Conservation (phyloP, 345 rosid genomes). For the Eucalyptus erythrocorys region DNA sequence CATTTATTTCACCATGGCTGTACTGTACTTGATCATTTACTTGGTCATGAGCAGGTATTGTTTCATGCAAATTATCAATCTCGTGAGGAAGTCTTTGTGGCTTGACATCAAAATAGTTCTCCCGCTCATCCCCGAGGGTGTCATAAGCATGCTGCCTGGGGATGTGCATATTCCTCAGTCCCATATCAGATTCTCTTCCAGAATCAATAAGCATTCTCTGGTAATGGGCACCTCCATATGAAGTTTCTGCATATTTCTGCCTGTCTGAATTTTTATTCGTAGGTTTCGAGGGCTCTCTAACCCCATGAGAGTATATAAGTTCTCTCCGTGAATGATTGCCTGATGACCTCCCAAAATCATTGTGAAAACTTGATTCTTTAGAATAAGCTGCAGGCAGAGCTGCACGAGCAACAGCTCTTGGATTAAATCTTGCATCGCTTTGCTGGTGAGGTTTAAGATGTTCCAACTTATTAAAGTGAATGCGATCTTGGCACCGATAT, state of each 20-base stretch:
- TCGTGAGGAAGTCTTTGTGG: constrained; percentile 9
- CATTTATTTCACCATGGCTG: constrained; percentile 12
- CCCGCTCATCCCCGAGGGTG: constrained; percentile 15
- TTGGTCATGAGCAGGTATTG: constrained; percentile 5
- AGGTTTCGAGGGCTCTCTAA: constrained; percentile 14
- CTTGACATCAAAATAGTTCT: constrained; percentile 15
- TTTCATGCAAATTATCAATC: constrained; percentile 6
- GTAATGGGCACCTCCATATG: constrained; percentile 6
- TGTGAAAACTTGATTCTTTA: constrained; percentile 11
- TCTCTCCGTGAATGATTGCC: constrained; percentile 11
- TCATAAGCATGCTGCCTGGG: constrained; percentile 10
- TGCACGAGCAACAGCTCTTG: constrained; percentile 19
- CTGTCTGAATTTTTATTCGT: constrained; percentile 18
- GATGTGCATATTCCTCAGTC: constrained; percentile 6
- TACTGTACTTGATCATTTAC: constrained; percentile 7
- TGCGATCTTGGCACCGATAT: constrained; percentile 13
- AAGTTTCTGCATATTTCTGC: constrained; percentile 16
- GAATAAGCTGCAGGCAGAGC: constrained; percentile 9
- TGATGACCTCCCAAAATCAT: constrained; percentile 24
- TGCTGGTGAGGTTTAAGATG: constrained; percentile 14
- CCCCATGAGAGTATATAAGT: constrained; percentile 8
- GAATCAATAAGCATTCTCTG: constrained; percentile 11
- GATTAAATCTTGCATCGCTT: constrained; percentile 10
- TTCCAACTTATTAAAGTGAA: constrained; percentile 3
- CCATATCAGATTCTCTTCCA: constrained; percentile 12